phyloP scores from a whole-genome alignment of 768 basidiomycete genomes.

The Mycena rebaudengoi region DNA sequence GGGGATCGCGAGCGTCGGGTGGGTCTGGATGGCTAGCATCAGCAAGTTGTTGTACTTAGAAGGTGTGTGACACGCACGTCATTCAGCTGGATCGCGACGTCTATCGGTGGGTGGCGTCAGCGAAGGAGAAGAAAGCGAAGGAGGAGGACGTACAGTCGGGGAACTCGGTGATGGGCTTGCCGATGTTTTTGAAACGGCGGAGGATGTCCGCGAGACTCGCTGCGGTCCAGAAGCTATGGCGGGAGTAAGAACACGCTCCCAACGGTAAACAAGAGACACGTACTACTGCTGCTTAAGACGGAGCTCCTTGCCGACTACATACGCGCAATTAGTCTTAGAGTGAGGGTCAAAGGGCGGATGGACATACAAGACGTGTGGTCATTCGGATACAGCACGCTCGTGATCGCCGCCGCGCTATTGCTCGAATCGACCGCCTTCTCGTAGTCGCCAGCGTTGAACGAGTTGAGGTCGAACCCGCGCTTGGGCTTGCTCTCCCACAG shows the following conservation, averaged over 20 bases:
- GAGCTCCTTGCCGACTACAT: conserved; percentile 81
- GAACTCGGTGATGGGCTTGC: conserved; percentile 81
- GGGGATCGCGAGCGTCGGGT: conserved; percentile 93
- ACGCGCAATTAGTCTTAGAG: no score
- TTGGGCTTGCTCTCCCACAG: conserved; percentile 88
- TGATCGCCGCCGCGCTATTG: conserved; percentile 93
- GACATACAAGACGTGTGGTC: conserved; percentile 73
- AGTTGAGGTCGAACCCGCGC: conserved; percentile 91
- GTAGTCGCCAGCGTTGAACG: conserved; percentile 97
- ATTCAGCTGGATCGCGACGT: conserved; percentile 94
- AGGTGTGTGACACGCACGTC: conserved; percentile 60
- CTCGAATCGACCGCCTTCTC: conserved; percentile 88
- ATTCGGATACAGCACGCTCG: conserved; percentile 95
- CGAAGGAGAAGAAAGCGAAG: background rate
- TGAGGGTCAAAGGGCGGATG: background rate
- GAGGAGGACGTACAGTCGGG: conserved; percentile 71
- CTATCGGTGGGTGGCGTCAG: conserved; percentile 44
- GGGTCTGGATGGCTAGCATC: conserved; percentile 68
- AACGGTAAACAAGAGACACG: conserved; percentile 19
- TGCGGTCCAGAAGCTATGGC: conserved; percentile 81
- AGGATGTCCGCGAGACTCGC: conserved; percentile 90
- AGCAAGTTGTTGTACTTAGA: conserved; percentile 1
- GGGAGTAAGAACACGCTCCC: background rate
- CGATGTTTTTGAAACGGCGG: conserved; percentile 91
- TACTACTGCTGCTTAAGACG: conserved; percentile 95